phyloP scores from a whole-genome alignment of 768 basidiomycete genomes.

The Termitomyces sp. region DNA sequence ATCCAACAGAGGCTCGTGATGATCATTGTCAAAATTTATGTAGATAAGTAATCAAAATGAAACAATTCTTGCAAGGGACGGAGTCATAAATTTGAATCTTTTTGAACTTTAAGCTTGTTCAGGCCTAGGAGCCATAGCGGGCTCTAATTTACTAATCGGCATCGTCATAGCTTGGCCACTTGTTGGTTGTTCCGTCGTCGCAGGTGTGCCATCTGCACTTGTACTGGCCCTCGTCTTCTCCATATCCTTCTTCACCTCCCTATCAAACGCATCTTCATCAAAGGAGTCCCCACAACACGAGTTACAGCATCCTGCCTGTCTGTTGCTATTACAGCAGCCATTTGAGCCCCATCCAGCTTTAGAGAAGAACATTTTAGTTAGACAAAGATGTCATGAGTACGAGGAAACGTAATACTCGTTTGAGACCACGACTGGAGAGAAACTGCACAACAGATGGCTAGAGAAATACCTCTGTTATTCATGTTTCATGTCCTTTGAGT shows the following conservation, averaged over 20 bases:
- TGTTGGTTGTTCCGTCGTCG: conserved; percentile 22
- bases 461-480: background rate
- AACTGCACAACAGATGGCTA: conserved; percentile 17
- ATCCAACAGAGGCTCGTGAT: background rate
- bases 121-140: background rate
- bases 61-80: too few relatives aligned
- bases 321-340: conserved; percentile 28
- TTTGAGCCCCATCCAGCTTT: conserved; percentile 29
- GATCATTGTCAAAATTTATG: too few relatives aligned
- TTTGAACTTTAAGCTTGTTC: background rate
- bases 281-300: conserved; percentile 41
- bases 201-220: conserved; percentile 11
- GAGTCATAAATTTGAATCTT: too few relatives aligned
- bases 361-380: background rate
- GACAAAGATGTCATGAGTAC: background rate
- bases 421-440: conserved; percentile 26
- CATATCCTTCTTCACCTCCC: conserved; percentile 35
- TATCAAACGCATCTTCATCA: conserved; percentile 43
- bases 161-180: conserved; percentile 10
- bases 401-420: conserved; percentile 15
- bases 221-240: conserved; percentile 31
- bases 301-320: conserved; percentile 41
- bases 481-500: background rate
- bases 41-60: background rate
- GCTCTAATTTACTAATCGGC: background rate